Evolutionary conservation across 179 eudicot species (phyloP).

Genomic region (Beta lomatogona): DNA sequence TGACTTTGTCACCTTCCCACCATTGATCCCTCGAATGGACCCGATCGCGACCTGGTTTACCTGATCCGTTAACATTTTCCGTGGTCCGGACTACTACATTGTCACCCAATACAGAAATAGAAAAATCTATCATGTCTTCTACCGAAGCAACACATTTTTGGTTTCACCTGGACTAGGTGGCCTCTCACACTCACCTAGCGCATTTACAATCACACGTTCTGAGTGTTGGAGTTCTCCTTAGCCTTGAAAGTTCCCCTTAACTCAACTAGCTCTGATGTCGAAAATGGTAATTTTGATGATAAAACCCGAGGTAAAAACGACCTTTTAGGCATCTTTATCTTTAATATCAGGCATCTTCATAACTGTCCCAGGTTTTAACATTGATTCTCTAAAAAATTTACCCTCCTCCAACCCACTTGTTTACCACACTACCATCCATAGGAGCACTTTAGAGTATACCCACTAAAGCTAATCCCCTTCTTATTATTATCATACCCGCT

Average conservation of each 20-base stretch:
- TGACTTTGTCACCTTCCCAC: constrained; percentile 68
- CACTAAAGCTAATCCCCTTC: constrained; percentile 56
- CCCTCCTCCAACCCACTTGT: constrained; percentile 74
- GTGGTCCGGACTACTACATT: constrained; percentile 64
- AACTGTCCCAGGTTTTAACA: constrained; percentile 52
- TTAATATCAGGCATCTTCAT: constrained; percentile 74
- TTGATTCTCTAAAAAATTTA: constrained; percentile 67
- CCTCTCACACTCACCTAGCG: constrained; percentile 72
- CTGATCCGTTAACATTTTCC: constrained; percentile 58
- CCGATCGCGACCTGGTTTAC: constrained; percentile 52
- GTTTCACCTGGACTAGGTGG: constrained; percentile 69
- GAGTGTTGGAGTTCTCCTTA: constrained; percentile 37
- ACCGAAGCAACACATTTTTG: constrained; percentile 69
- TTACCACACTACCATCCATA: constrained; percentile 22
- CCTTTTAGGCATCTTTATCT: constrained; percentile 80
- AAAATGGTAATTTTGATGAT: constrained; percentile 63
- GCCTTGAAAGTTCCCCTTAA: constrained; percentile 51
- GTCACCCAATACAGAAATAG: constrained; percentile 58
- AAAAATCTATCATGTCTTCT: constrained; percentile 91
- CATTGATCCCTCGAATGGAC: constrained; percentile 58
- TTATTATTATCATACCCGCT: constrained; percentile 62
- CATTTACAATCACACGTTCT: constrained; percentile 40
- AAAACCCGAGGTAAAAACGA: constrained; percentile 78
- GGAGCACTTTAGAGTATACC: constrained; percentile 33
- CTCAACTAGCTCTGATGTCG: constrained; percentile 37